Percentiles rank a stretch among this genome's conserved stretches.
These are phyloP conservation scores for Aspergillus thermomutatus DNA, from an alignment of 2,329 filamentous ascomycete genomes.

Conservation along the genomic window DNA sequence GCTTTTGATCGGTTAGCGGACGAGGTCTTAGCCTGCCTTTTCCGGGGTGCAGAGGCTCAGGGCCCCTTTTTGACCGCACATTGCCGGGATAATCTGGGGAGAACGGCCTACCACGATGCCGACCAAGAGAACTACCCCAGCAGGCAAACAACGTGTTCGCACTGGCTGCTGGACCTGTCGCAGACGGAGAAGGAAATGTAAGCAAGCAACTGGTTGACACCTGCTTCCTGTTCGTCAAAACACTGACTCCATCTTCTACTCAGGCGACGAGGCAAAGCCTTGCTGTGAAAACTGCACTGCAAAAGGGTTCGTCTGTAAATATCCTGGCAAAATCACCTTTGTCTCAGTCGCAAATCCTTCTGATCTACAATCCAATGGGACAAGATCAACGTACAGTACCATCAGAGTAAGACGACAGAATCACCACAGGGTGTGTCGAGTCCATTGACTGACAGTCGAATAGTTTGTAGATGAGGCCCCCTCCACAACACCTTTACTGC, in stretches of 20 bases:
- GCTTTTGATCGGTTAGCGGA: background rate
- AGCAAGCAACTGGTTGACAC: background rate
- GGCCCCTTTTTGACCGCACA: slow-evolving; percentile 1
- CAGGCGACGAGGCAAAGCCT: slow-evolving; percentile 25
- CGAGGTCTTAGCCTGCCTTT: background rate
- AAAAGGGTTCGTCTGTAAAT: slow-evolving; percentile 22
- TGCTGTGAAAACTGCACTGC: slow-evolving; percentile 22
- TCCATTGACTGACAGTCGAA: background rate
- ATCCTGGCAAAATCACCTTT: slow-evolving; percentile 21
- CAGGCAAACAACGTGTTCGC: slow-evolving; percentile 23
- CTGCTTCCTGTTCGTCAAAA: no score
- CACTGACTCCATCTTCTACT: background rate
- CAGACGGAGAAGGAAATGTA: slow-evolving; percentile 25
- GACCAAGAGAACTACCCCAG: slow-evolving; percentile 18
- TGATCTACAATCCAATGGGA: background rate
- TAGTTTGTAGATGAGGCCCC: background rate
- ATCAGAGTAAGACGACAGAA: slow-evolving; percentile 15
- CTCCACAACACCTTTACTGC: background rate
- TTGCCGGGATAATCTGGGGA: background rate
- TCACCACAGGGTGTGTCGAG: background rate
- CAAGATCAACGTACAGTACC: slow-evolving; percentile 10
- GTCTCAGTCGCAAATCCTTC: slow-evolving; percentile 11
- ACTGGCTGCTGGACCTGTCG: slow-evolving; percentile 25
- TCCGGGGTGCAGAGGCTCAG: slow-evolving; percentile 2
- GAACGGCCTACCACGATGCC: background rate